Base-by-base conservation (phyloP, 202 grass and related monocot genomes). In the Elaeis oleifera region DNA sequence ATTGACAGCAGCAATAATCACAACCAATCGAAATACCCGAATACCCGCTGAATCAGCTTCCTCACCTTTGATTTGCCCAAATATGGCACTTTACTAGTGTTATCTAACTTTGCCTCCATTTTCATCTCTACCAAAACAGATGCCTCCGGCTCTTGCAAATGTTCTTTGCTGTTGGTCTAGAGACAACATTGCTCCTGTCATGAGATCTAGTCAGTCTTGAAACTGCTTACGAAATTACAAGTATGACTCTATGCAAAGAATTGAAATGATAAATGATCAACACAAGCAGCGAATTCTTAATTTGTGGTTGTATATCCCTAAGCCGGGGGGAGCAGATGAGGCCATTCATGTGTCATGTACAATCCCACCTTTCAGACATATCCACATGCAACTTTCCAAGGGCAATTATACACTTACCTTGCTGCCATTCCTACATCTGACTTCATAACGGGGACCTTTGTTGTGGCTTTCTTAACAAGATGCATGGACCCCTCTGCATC, bases 401-500 rank as follows among this genome's bases (percentile, higher is more conserved):
- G 3, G 36, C 36, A 44, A 44, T 44, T 44, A 44, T 44, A 44
- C 3, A 52, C 19, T 67, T 80, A 96, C 84, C 90, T 73, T 57
- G 75, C 80, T 32, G 71, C 18, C 71, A 64, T 39, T 78, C 59
- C 78, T 6, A 59, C 61, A 21, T 95, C 79, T 60, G 79, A 61
- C 69, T 58, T 82, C 31, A 64, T 53, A 6, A 22, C 53, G 28
- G 75, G 75, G 48, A 27, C 24, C 52, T 59, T 86, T 54, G 54
- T 11, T 18, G 23, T 65, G 3, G 74, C 64, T 61, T 89, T 97
- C 75, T 84, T 97, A 49, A 97, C 74, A 13, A 91, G 84, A 53
- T 97, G 87, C 92, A 97, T 97, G 39, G 84, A 80, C 14, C 92
- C 92, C 58, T 91, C 92, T 24, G 92, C 92, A 70, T 97, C 92